Base-by-base conservation (phyloP, 2,329 filamentous ascomycete genomes). In the Microcyclosporella mali region DNA sequence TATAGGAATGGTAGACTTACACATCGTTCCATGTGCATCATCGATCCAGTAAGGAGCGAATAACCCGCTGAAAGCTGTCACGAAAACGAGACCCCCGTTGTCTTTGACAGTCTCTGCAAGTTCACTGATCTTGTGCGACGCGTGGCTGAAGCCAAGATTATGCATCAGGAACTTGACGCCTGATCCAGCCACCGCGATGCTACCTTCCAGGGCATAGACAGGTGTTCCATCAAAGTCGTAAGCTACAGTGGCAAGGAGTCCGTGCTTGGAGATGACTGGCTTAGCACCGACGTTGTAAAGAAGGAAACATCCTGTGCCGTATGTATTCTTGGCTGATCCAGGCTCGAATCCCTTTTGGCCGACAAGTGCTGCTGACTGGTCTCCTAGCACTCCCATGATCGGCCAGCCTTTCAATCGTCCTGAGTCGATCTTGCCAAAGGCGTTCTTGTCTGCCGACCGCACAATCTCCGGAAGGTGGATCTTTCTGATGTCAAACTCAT, bases 41-140 rank as follows among this genome's bases (percentile, higher is more conserved):
- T 94, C 88, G 49, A 94, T 90, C 88, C 88, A 95, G 66, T 95
- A 94, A 0, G 88, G 88, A 1, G 88, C 88, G 62, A 94, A 94
- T 2, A 95, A 75, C 41, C 88, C 88, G 64, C 84, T 88, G 63
- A 95, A 95, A 1, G 88, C 88, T 2, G 88, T 94, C 47, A 95
- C 88, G 57, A 95, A 74, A 14, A 89, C 79, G 41, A 88, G 83
- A 6, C 88, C 88, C 42, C 88, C 88, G 48, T 84, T 94, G 63
- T 94, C 84, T 30, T 74, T 65, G 6, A 85, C 81, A 1, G 73
- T 77, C 33, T 73, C 73, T 6, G 81, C 81, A 33, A 84, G 66
- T 46, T 82, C 77, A 53, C 73, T 78, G 61, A 85, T 78, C 60
- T 82, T 78, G 51, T 75, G 72, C 33, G 74, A 73, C 55, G 80